These are phyloP conservation scores for Purshia tridentata DNA, from an alignment of 306 rosid genomes.

Conservation along the genomic window DNA sequence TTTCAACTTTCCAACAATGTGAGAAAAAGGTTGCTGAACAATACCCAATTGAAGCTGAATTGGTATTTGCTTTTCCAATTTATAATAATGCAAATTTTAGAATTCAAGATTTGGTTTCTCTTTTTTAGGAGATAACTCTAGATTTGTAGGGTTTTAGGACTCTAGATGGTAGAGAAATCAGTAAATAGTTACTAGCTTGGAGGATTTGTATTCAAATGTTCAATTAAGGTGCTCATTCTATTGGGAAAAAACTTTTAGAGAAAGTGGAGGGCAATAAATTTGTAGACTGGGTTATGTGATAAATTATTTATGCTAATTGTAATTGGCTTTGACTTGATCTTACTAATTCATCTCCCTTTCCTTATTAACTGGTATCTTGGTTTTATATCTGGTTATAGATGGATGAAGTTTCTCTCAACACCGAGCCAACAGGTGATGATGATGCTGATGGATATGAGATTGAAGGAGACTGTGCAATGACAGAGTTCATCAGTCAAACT, in stretches of 20 bases:
- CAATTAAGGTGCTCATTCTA: not conserved
- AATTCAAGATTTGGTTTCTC: slow-evolving; percentile 7
- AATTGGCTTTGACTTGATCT: not conserved
- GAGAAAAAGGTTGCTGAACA: not conserved
- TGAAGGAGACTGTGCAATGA: slow-evolving; percentile 55
- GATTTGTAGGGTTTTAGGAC: not conserved
- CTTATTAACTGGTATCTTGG: not conserved
- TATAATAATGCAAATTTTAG: not conserved
- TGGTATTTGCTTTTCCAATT: not conserved
- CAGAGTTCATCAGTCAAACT: slow-evolving; percentile 43
- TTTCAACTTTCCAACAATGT: not conserved
- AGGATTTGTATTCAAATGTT: not conserved
- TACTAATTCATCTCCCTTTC: not conserved
- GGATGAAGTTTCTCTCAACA: slow-evolving; percentile 69
- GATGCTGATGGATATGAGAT: slow-evolving; percentile 55
- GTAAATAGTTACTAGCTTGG: not conserved
- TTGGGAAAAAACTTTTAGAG: not conserved
- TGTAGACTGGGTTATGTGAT: not conserved
- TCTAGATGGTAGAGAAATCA: not conserved
- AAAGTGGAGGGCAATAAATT: not conserved
- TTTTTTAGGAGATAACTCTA: not conserved
- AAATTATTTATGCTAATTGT: not conserved
- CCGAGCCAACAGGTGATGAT: slow-evolving; percentile 58
- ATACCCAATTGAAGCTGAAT: slow-evolving; percentile 10
- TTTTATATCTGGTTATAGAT: slow-evolving; percentile 26